Evolutionary conservation across 164 flowering plant species (phyloP).

Genomic region (Akebia trifoliata): DNA sequence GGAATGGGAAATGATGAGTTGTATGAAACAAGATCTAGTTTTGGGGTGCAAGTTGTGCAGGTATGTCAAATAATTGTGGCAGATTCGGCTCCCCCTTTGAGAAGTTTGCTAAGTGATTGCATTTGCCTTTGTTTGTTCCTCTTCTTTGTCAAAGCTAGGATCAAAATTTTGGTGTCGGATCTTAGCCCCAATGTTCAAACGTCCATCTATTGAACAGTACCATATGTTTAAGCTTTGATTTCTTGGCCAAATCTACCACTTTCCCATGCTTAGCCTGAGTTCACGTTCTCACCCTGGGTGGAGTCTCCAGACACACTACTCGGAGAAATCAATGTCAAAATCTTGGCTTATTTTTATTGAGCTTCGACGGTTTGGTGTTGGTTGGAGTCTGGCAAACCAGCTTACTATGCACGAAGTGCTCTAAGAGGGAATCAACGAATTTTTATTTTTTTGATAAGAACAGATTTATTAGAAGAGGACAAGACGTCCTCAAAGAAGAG

Average conservation of each 20-base stretch:
- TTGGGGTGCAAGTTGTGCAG: constrained; percentile 92
- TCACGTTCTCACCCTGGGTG: neutral
- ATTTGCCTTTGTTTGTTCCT: constrained; percentile 2
- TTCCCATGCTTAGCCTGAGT: neutral
- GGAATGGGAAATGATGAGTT: constrained; percentile 66
- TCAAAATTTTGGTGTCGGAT: neutral
- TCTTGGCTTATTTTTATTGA: too few relatives aligned
- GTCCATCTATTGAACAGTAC: neutral
- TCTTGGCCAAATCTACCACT: neutral
- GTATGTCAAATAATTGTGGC: constrained; percentile 30
- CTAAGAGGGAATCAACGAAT: too few relatives aligned
- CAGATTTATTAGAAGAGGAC: too few relatives aligned
- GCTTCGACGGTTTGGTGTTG: too few relatives aligned
- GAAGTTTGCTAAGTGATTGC: neutral
- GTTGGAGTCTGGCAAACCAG: too few relatives aligned
- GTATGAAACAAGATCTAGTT: constrained; percentile 72
- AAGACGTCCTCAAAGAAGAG: too few relatives aligned
- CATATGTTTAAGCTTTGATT: neutral
- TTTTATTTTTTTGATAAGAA: too few relatives aligned
- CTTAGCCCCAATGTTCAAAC: neutral
- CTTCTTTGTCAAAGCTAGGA: neutral
- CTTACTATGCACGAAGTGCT: too few relatives aligned
- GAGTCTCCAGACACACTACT: neutral
- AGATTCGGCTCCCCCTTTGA: neutral
- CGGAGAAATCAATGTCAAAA: too few relatives aligned